Percentiles rank a stretch among this genome's conserved stretches.
Evolutionary conservation across 1,139 yeast genomes (phyloP).

Genomic region (Kurtzmaniella quercitrusa): DNA sequence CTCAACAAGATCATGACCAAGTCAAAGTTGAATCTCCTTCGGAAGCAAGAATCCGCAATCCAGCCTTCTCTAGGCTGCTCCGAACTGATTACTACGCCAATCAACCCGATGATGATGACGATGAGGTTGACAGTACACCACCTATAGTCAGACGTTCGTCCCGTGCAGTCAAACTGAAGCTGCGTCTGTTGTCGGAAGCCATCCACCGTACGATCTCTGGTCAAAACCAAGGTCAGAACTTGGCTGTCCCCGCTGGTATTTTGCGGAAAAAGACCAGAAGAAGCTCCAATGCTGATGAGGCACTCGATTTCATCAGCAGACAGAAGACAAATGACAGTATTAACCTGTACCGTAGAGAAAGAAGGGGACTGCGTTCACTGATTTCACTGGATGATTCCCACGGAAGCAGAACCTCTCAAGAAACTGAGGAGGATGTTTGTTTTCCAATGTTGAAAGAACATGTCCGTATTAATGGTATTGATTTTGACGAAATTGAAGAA

Average conservation of each 20-base stretch:
- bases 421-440: slow-evolving; percentile 96
- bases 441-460: slow-evolving; percentile 85
- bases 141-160: background rate
- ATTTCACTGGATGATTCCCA: slow-evolving; percentile 68
- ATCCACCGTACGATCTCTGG: background rate
- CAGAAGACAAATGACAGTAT: slow-evolving; percentile 31
- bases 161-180: background rate
- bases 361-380: slow-evolving; percentile 35
- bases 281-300: slow-evolving; percentile 17
- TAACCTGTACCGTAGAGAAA: slow-evolving; percentile 18
- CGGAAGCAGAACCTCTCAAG: slow-evolving; percentile 70
- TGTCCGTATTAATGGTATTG: slow-evolving; percentile 66
- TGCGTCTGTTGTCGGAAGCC: slow-evolving; percentile 1
- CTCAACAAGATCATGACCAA: slow-evolving; percentile 5
- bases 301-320: slow-evolving; percentile 28
- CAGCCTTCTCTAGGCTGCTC: background rate
- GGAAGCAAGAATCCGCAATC: background rate
- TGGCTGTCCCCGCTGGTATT: slow-evolving; percentile 9
- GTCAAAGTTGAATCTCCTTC: slow-evolving; percentile 4
- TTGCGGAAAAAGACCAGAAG: slow-evolving; percentile 15
- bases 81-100: slow-evolving; percentile 12
- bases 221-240: background rate
- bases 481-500: slow-evolving; percentile 75
- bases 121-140: slow-evolving; percentile 6
- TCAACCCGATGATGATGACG: slow-evolving; percentile 14